Evolutionary conservation across 257 asterid genomes (phyloP).

Genomic region (Linderniella brevidens): DNA sequence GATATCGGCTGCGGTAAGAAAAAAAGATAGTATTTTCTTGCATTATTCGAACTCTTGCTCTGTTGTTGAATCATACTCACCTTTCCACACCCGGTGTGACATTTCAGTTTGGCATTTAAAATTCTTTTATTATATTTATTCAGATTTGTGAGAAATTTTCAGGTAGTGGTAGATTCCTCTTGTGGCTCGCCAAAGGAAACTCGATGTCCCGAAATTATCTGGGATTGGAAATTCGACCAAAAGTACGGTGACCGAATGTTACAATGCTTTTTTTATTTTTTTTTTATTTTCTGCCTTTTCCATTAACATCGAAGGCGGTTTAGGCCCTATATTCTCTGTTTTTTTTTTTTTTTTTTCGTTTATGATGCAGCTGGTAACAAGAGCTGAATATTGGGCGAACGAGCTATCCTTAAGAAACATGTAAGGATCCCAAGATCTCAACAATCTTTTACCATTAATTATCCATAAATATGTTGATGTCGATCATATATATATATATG

Average conservation of each 20-base stretch:
- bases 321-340: not conserved
- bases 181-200: slow-evolving; percentile 62
- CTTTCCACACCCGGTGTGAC: not conserved
- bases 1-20: slow-evolving; percentile 81
- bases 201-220: slow-evolving; percentile 41
- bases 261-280: slow-evolving; percentile 6
- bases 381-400: slow-evolving; percentile 68
- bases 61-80: not conserved
- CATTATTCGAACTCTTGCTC: not conserved
- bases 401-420: slow-evolving; percentile 54
- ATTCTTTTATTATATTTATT: not conserved
- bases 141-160: slow-evolving; percentile 10
- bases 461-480: not conserved
- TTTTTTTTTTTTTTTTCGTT: slow-evolving; percentile 14
- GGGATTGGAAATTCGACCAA: slow-evolving; percentile 86
- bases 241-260: slow-evolving; percentile 23
- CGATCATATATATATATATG: slow-evolving; percentile 7
- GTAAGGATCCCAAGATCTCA: slow-evolving; percentile 32
- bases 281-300: not conserved
- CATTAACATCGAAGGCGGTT: not conserved
- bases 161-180: slow-evolving; percentile 93
- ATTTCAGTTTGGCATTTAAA: not conserved
- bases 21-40: not conserved
- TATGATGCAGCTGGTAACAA: slow-evolving; percentile 48
- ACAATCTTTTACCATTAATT: slow-evolving; percentile 12